Conservation (phyloP, 2,329 filamentous ascomycete species). For the Clonostachys solani region DNA sequence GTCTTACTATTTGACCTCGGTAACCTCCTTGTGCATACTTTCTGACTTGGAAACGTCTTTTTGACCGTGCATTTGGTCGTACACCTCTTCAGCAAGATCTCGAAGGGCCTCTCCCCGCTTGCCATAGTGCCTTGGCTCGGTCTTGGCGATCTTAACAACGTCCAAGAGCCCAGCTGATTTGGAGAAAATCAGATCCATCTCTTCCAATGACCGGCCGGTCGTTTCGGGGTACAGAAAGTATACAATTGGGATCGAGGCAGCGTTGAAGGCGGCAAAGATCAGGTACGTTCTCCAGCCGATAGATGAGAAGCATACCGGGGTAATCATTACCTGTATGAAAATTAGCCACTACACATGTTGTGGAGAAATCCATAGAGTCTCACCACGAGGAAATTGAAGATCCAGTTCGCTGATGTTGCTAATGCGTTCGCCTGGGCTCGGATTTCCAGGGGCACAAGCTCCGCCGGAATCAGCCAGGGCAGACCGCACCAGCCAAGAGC, state of each 20-base stretch:
- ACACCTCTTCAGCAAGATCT: too few species aligned
- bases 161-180: not conserved
- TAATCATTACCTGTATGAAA: slow-evolving; percentile 60
- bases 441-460: slow-evolving; percentile 40
- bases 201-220: slow-evolving; percentile 1
- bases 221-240: slow-evolving; percentile 24
- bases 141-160: not conserved
- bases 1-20: too few species aligned
- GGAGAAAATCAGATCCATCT: slow-evolving; percentile 1
- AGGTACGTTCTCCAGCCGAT: slow-evolving; percentile 41
- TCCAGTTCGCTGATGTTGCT: slow-evolving; percentile 30
- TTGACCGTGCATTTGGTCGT: too few species aligned
- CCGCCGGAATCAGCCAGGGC: slow-evolving; percentile 50
- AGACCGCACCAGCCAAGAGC: slow-evolving; percentile 58
- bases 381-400: slow-evolving; percentile 29
- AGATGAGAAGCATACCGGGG: slow-evolving; percentile 55
- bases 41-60: too few species aligned
- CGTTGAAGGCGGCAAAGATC: slow-evolving; percentile 35
- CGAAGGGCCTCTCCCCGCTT: too few species aligned
- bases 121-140: too few species aligned
- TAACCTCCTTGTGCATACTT: too few species aligned
- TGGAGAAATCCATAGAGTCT: not conserved
- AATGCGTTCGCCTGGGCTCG: slow-evolving; percentile 38
- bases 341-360: slow-evolving; percentile 31
- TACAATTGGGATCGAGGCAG: slow-evolving; percentile 16